Evolutionary conservation across 495 filamentous ascomycete genomes (phyloP).

Genomic region (Daldinia caldariorum): DNA sequence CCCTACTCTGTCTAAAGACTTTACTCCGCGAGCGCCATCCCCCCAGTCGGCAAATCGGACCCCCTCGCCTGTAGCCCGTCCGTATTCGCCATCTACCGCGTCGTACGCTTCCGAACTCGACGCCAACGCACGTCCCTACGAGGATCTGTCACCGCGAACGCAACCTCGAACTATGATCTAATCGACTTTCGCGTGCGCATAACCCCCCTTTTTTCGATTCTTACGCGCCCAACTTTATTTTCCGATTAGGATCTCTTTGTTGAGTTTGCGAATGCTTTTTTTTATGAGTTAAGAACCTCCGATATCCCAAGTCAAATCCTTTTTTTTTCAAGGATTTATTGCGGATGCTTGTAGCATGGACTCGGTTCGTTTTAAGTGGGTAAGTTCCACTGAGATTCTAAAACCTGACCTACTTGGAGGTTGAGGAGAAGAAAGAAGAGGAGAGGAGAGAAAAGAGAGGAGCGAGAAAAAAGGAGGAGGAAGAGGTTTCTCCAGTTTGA

Average conservation of each 20-base stretch:
- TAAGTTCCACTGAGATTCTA: neutral
- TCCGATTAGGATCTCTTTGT: constrained; percentile 19
- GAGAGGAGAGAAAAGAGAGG: too few relatives aligned
- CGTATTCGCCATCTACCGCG: constrained; percentile 33
- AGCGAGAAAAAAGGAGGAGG: neutral
- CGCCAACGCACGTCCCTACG: constrained; percentile 55
- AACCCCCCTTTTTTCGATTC: neutral
- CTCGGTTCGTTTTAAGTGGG: constrained; percentile 3
- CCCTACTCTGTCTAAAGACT: constrained; percentile 27
- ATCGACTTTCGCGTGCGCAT: constrained; percentile 10
- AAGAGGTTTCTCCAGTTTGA: constrained; percentile 19
- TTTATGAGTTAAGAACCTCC: constrained; percentile 1
- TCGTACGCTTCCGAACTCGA: constrained; percentile 51
- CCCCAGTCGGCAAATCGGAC: neutral
- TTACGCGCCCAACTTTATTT: constrained; percentile 1
- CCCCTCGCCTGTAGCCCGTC: constrained; percentile 23
- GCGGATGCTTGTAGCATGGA: neutral
- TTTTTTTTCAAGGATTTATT: constrained; percentile 18
- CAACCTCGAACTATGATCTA: constrained; percentile 58
- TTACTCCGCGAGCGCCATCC: constrained; percentile 20
- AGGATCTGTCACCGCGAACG: constrained; percentile 57
- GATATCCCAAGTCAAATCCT: constrained; percentile 2
- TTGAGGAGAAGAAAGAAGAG: neutral
- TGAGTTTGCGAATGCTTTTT: constrained; percentile 9
- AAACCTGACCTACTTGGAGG: constrained; percentile 18